Evolutionary conservation across 257 asterid species (phyloP).

Genomic region (Nyctanthes arbortristis): DNA sequence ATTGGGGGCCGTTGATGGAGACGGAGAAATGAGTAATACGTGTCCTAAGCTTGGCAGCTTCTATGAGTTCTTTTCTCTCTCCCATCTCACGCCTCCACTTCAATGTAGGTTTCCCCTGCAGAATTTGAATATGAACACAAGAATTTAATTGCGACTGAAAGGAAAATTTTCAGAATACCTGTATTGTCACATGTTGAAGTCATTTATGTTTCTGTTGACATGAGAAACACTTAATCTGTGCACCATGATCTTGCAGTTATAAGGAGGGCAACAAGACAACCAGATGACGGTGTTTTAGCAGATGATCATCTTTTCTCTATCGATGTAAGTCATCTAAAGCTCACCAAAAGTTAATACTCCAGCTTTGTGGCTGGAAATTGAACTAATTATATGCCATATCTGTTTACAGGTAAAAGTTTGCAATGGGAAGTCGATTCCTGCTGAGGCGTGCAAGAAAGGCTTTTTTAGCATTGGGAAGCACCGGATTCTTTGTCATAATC

Average conservation of each 20-base stretch:
- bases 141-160: background rate
- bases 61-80: slow-evolving; percentile 96
- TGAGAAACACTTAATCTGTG: background rate
- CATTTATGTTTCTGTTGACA: background rate
- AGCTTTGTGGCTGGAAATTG: background rate
- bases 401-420: slow-evolving; percentile 81
- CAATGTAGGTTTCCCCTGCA: slow-evolving; percentile 57
- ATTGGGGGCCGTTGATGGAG: slow-evolving; percentile 49
- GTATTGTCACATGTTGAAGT: background rate
- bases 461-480: slow-evolving; percentile 77
- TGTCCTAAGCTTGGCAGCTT: slow-evolving; percentile 87
- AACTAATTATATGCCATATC: slow-evolving; percentile 19
- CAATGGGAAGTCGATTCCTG: slow-evolving; percentile 66
- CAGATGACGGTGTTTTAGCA: slow-evolving; percentile 40
- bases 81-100: slow-evolving; percentile 94
- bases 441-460: slow-evolving; percentile 87
- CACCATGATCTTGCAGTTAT: slow-evolving; percentile 53
- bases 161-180: no score
- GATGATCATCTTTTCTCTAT: slow-evolving; percentile 77
- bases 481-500: slow-evolving; percentile 77
- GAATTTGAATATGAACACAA: background rate
- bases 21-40: slow-evolving; percentile 83
- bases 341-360: background rate
- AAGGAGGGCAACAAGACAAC: slow-evolving; percentile 55
- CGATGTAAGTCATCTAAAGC: slow-evolving; percentile 56